phyloP scores from a whole-genome alignment of 2,329 filamentous ascomycete species.

The Teratosphaeria nubilosa region DNA sequence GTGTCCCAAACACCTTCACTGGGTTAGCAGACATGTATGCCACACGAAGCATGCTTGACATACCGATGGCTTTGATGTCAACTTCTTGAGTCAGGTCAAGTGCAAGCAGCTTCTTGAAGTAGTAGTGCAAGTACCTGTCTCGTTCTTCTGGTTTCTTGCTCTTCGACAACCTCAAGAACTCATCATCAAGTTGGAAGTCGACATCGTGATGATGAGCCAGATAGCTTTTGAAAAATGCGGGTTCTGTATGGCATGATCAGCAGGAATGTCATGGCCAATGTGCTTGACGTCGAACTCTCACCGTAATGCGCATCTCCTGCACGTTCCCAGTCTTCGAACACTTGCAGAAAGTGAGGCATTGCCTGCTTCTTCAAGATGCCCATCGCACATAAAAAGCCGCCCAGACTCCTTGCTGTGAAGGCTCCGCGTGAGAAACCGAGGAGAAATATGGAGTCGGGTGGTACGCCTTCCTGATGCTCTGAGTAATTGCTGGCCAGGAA shows the following conservation, averaged over 20 bases:
- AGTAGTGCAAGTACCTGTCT: slow-evolving; percentile 19
- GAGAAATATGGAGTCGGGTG: slow-evolving; percentile 34
- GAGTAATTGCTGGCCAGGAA: slow-evolving; percentile 53
- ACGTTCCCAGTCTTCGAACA: slow-evolving; percentile 25
- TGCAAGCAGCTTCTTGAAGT: slow-evolving; percentile 14
- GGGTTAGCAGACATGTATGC: background rate
- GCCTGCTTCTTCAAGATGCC: slow-evolving; percentile 30
- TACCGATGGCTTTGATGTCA: slow-evolving; percentile 32
- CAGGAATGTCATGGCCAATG: background rate
- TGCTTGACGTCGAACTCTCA: background rate
- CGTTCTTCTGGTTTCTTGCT: slow-evolving; percentile 5
- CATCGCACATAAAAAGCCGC: slow-evolving; percentile 35
- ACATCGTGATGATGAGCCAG: slow-evolving; percentile 12
- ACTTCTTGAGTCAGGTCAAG: slow-evolving; percentile 16
- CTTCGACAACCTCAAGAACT: slow-evolving; percentile 3
- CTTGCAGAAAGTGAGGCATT: slow-evolving; percentile 25
- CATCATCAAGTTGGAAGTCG: slow-evolving; percentile 9
- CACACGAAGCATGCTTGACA: background rate
- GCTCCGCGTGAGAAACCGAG: slow-evolving; percentile 38
- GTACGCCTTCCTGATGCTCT: slow-evolving; percentile 16
- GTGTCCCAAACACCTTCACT: slow-evolving; percentile 37
- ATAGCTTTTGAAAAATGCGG: slow-evolving; percentile 21
- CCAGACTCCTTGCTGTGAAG: slow-evolving; percentile 34
- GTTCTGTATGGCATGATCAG: slow-evolving; percentile 1
- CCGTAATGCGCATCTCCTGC: slow-evolving; percentile 19